phyloP scores from a whole-genome alignment of 1,139 yeast species.

The Magnusiomyces ingens region DNA sequence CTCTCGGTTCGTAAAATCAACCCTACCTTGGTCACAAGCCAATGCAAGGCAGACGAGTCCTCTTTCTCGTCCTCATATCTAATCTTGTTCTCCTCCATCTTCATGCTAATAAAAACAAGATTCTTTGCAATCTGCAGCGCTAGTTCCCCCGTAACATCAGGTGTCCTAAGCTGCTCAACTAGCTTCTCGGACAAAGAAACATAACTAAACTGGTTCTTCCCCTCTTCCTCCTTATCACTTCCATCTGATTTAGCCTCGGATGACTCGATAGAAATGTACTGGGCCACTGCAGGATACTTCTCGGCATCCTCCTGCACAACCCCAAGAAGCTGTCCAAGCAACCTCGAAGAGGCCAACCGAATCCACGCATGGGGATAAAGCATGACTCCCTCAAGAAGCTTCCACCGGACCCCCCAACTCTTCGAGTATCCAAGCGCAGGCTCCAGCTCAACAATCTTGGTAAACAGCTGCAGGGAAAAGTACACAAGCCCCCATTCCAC shows the following conservation, averaged over 20 bases:
- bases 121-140: constrained; percentile 64
- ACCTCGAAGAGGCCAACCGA: constrained; percentile 60
- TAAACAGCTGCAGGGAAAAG: constrained; percentile 51
- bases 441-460: constrained; percentile 24
- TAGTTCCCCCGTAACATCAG: constrained; percentile 56
- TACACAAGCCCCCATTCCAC: constrained; percentile 72
- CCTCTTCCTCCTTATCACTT: background rate
- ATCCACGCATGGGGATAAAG: constrained; percentile 93
- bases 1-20: constrained; percentile 45
- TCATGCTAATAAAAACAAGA: constrained; percentile 52
- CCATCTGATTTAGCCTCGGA: background rate
- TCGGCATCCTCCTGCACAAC: constrained; percentile 31
- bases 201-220: background rate
- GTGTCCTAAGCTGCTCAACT: constrained; percentile 77
- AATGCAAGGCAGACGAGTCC: constrained; percentile 45
- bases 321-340: constrained; percentile 47
- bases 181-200: constrained; percentile 34
- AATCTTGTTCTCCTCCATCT: constrained; percentile 48
- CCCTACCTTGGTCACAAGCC: constrained; percentile 56
- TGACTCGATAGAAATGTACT: constrained; percentile 26
- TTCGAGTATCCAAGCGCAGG: constrained; percentile 29
- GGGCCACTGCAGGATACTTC: constrained; percentile 12
- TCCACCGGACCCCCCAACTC: constrained; percentile 42
- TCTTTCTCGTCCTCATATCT: constrained; percentile 17
- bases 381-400: constrained; percentile 46